Evolutionary conservation across 2,329 filamentous ascomycete species (phyloP).

Genomic region (Fusarium torulosum): DNA sequence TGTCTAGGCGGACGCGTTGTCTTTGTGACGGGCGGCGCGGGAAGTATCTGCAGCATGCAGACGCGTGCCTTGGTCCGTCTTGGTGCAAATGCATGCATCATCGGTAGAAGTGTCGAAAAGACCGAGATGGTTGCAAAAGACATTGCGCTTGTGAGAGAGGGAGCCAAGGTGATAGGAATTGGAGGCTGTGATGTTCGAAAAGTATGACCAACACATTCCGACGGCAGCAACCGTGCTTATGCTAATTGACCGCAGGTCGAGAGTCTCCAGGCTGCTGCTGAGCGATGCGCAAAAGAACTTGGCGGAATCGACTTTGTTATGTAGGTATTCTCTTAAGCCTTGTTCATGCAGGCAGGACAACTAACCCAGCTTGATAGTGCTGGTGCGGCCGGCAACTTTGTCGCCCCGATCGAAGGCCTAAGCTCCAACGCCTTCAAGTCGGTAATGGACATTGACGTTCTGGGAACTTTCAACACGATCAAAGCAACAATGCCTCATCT

Average conservation of each 20-base stretch:
- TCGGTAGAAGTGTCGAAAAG: slow-evolving; percentile 90
- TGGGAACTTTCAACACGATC: slow-evolving; percentile 94
- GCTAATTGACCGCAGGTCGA: slow-evolving; percentile 45
- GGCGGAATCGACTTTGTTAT: slow-evolving; percentile 94
- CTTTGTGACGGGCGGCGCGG: slow-evolving; percentile 95
- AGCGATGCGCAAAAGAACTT: slow-evolving; percentile 83
- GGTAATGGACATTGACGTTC: slow-evolving; percentile 95
- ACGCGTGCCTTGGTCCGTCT: slow-evolving; percentile 91
- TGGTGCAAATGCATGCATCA: slow-evolving; percentile 92
- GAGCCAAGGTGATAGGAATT: slow-evolving; percentile 88
- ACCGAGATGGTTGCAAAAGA: slow-evolving; percentile 84
- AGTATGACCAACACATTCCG: slow-evolving; percentile 53
- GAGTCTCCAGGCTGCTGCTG: slow-evolving; percentile 72
- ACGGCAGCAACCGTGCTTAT: not conserved
- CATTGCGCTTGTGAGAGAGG: slow-evolving; percentile 81
- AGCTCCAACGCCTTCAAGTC: slow-evolving; percentile 92
- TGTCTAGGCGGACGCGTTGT: slow-evolving; percentile 82
- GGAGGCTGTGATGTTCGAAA: slow-evolving; percentile 84
- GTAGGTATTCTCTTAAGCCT: slow-evolving; percentile 61
- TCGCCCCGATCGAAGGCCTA: slow-evolving; percentile 85
- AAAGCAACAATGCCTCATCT: slow-evolving; percentile 91
- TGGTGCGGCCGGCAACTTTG: slow-evolving; percentile 95
- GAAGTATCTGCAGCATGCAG: slow-evolving; percentile 93
- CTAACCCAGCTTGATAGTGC: slow-evolving; percentile 67
- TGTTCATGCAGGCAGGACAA: too few species aligned